Evolutionary conservation across 2,329 filamentous ascomycete species (phyloP).

Genomic region (Ceratocystis colombiana): DNA sequence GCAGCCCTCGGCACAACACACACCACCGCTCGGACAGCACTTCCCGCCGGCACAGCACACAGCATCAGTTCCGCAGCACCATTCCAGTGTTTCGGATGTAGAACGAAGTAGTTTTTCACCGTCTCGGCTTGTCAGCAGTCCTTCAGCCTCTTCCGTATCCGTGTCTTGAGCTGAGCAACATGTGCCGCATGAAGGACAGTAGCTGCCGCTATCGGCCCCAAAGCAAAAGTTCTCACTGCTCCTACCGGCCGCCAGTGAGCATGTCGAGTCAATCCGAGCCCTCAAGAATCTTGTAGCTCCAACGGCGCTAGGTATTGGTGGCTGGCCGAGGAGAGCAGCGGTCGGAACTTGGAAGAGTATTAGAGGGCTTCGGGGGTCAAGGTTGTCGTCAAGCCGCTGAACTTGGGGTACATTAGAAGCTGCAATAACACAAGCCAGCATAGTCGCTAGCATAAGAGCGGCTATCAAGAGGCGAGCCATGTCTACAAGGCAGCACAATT

Average conservation of each 20-base stretch:
- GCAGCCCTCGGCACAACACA: slow-evolving; percentile 25
- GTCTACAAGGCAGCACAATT: neutral
- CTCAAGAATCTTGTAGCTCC: neutral
- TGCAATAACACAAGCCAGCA: neutral
- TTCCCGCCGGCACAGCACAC: slow-evolving; percentile 25
- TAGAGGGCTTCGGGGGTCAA: too few relatives aligned
- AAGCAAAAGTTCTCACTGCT: slow-evolving; percentile 26
- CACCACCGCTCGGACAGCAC: slow-evolving; percentile 23
- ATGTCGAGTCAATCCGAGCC: neutral
- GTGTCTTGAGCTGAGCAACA: slow-evolving; percentile 20
- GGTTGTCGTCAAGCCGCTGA: neutral
- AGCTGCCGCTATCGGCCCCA: slow-evolving; percentile 14
- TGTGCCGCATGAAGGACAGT: slow-evolving; percentile 24
- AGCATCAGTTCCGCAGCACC: slow-evolving; percentile 23
- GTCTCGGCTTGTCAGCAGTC: neutral
- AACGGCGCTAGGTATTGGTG: neutral
- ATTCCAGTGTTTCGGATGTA: slow-evolving; percentile 10
- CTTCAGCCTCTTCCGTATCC: too few relatives aligned
- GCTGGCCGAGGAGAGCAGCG: neutral
- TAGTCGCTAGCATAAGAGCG: neutral
- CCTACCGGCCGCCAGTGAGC: slow-evolving; percentile 5
- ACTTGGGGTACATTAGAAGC: neutral
- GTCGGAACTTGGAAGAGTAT: neutral
- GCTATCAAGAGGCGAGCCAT: neutral
- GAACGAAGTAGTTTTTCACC: neutral